phyloP scores from a whole-genome alignment of 2,329 filamentous ascomycete genomes.

The Penicillium sp. region DNA sequence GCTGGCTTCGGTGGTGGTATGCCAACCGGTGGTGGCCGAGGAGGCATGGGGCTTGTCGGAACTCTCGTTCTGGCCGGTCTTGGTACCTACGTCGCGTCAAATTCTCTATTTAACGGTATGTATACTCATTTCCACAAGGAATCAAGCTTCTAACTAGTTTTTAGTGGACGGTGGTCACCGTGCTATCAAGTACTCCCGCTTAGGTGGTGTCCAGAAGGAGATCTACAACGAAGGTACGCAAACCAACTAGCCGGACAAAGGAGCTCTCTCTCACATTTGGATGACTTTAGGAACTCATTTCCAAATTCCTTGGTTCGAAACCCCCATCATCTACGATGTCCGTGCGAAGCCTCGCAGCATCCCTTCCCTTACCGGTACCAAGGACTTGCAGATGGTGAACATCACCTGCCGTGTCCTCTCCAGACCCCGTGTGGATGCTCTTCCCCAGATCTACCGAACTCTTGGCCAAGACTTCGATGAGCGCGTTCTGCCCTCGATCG shows the following conservation, averaged over 20 bases:
- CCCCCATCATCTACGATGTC: constrained; percentile 93
- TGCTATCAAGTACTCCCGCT: constrained; percentile 94
- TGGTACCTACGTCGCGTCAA: constrained; percentile 45
- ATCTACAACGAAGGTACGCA: constrained; percentile 86
- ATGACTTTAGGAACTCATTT: constrained; percentile 74
- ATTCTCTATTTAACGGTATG: constrained; percentile 67
- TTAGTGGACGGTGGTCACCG: constrained; percentile 94
- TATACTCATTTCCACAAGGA: not conserved
- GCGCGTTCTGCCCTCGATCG: constrained; percentile 91
- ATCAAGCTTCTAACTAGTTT: constrained; percentile 15
- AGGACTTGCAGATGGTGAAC: constrained; percentile 99
- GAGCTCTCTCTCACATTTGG: constrained; percentile 8
- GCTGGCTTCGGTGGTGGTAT: constrained; percentile 45
- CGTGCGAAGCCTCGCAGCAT: constrained; percentile 97
- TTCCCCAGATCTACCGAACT: constrained; percentile 96
- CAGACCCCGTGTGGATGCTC: constrained; percentile 77
- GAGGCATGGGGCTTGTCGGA: constrained; percentile 56
- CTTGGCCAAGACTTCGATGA: constrained; percentile 96
- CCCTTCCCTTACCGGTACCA: constrained; percentile 93
- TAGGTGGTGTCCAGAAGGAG: constrained; percentile 91
- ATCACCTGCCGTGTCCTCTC: constrained; percentile 99
- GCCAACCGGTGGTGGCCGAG: constrained; percentile 53
- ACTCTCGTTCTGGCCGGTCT: constrained; percentile 53
- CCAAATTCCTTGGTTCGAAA: constrained; percentile 95
- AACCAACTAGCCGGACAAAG: not conserved